Evolutionary conservation across 1,139 yeast genomes (phyloP), one percentile per base, ranked within the genome.

Genomic region (Meyerozyma sp.): DNA sequence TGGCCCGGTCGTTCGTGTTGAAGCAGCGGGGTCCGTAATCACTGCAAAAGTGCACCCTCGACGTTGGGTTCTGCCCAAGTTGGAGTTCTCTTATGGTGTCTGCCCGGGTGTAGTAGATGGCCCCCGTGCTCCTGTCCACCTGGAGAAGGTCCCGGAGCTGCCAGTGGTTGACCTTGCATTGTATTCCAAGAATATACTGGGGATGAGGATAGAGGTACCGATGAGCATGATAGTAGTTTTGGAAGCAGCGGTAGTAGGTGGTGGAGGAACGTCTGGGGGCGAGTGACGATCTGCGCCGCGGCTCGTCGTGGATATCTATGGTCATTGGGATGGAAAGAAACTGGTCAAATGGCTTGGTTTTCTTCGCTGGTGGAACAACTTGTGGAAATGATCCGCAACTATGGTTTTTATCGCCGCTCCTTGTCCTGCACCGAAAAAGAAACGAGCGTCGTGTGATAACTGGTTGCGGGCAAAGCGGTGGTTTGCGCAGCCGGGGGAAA

Each of bases 121-220:
- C 52, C 28, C 71, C 67, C 8, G 55, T 49, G 3, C 48, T 36
- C 29, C 56, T 52, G 45, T 70, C 70, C 32, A 62, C 64, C 52
- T 84, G 80, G 21, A 89, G 68, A 55, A 90, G 72, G 57, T 90
- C 95, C 40, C 95, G 72, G 36, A 90, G 68, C 60, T 90, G 97
- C 96, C 96, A 90, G 66, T 90, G 97, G 49, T 82, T 81, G 37
- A 63, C 69, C 7, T 25, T 16, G 21, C 23, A 14, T 3, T 58
- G 57, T 8, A 69, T 58, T 39, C 57, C 57, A 18, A 70, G 53
- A 18, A 70, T 57, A 49, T 70, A 72, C 14, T 46, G 49, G 8
- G 77, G 77, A 43, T 62, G 59, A 4, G 76, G 71, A 35, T 58
- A 61, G 40, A 73, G 59, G 49, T 63, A 67, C 41, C 63, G 62